Evolutionary conservation across 192 early-diverging fungal genomes (phyloP).

Genomic region (Podochytrium sp.): DNA sequence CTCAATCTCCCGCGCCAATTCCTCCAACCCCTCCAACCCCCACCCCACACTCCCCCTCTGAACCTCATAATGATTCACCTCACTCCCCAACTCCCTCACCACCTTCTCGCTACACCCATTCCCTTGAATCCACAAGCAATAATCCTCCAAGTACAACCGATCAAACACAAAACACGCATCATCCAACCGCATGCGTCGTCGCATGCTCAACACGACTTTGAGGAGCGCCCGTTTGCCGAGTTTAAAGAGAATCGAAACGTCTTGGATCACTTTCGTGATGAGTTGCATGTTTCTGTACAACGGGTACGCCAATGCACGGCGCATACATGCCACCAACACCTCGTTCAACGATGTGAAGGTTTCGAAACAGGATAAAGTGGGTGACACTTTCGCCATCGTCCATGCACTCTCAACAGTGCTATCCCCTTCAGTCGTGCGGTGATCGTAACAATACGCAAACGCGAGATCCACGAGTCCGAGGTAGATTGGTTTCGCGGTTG

Average conservation of each 20-base stretch:
- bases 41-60: constrained; percentile 74
- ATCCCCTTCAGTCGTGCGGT: constrained; percentile 83
- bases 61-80: constrained; percentile 74
- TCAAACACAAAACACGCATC: constrained; percentile 88
- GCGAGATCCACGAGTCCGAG: constrained; percentile 88
- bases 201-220: constrained; percentile 77
- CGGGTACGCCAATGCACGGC: constrained; percentile 87
- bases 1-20: constrained; percentile 56
- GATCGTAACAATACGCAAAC: constrained; percentile 89
- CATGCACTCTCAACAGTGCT: constrained; percentile 87
- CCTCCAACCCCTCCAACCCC: constrained; percentile 81
- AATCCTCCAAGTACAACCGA: constrained; percentile 90
- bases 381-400: constrained; percentile 84
- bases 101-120: constrained; percentile 75
- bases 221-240: constrained; percentile 82
- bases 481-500: constrained; percentile 57
- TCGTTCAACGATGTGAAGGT: constrained; percentile 68
- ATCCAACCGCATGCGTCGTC: constrained; percentile 80
- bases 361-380: constrained; percentile 81
- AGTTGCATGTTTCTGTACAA: constrained; percentile 83
- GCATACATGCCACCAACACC: constrained; percentile 59
- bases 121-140: constrained; percentile 93
- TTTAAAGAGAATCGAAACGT: constrained; percentile 81
- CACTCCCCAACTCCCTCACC: constrained; percentile 76
- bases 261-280: constrained; percentile 68